Evolutionary conservation across 768 basidiomycete genomes (phyloP), one percentile per base, ranked within the genome.

Genomic region (Mrakia hoshinonis): DNA sequence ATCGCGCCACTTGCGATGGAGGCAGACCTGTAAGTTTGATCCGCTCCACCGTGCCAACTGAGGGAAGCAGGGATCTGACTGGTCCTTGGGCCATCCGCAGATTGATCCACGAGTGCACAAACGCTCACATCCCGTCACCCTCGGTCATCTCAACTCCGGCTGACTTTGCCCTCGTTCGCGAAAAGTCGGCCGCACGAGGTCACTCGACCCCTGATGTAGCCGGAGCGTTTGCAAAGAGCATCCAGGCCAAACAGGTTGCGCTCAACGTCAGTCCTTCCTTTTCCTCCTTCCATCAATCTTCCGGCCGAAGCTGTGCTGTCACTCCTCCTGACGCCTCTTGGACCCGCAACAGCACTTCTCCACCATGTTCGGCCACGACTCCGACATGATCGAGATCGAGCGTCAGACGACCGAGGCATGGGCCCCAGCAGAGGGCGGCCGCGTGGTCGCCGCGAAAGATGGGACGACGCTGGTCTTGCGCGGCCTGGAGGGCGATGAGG

Each of bases 161-260:
- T 13, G 69, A 70, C 39, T 62, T n/a, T 64, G 86, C 87, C 77
- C 79, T 81, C 7, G 85, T 92, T 9, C 85, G 89, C 76, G 79
- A 79, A 70, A 87, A 84, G 72, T 83, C 85, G 0, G 79, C 86
- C n/a, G 81, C 81, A 34, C 83, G 86, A 60, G 91, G 91, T 0
- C 92, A 93, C 76, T 91, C 90, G 18, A 86, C 87, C 0, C 87
- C 91, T 4, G 81, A 81, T 43, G 89, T 88, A 85, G 92, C 90
- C 1, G 91, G 91, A 10, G 80, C 77, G 20, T 91, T 92, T 76
- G 90, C 91, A 6, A 85, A 82, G 69, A 76, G 74, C 2, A 82
- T 88, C 63, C 81, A 83, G 1, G 89, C 90, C 26, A 79, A 84
- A 76, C 80, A 81, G 55, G 80, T 92, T 9, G 84, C 89, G 26